phyloP scores from a whole-genome alignment of 2,329 filamentous ascomycete genomes.

The Trichoderma sp. region DNA sequence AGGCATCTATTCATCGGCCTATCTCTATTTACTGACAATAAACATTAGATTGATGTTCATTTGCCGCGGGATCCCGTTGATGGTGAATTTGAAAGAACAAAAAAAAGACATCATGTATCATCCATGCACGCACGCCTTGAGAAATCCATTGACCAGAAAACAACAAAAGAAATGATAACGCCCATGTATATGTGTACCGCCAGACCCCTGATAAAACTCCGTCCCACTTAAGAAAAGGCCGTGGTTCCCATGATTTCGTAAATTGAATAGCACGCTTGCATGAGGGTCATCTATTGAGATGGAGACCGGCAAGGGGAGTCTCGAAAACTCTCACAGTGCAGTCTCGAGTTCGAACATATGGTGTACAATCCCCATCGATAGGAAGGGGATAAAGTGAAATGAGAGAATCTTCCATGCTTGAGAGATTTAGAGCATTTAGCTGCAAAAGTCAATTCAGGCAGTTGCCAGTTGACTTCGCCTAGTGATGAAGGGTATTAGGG shows the following conservation, averaged over 20 bases:
- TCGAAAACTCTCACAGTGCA: background rate
- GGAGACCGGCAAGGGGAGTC: background rate
- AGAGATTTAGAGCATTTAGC: background rate
- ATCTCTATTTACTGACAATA: constrained; percentile 1
- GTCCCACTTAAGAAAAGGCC: constrained; percentile 5
- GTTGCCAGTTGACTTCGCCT: background rate
- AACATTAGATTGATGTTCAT: background rate
- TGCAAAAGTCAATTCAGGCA: background rate
- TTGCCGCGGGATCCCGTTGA: background rate
- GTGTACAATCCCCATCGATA: background rate
- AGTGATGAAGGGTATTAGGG: background rate
- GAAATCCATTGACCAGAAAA: background rate
- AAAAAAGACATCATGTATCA: background rate
- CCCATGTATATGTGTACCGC: constrained; percentile 4
- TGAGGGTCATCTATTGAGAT: background rate
- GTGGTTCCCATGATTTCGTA: constrained; percentile 17
- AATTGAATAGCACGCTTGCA: constrained; percentile 9
- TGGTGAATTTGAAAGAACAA: background rate
- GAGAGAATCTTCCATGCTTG: background rate
- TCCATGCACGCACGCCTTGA: background rate
- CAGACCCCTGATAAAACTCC: constrained; percentile 8
- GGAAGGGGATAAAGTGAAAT: background rate
- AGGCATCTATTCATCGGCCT: constrained; percentile 5
- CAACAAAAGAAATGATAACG: background rate
- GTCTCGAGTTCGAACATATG: background rate